Conservation (phyloP, 371 early-diverging fungal species). For the Apophysomyces variabilis region DNA sequence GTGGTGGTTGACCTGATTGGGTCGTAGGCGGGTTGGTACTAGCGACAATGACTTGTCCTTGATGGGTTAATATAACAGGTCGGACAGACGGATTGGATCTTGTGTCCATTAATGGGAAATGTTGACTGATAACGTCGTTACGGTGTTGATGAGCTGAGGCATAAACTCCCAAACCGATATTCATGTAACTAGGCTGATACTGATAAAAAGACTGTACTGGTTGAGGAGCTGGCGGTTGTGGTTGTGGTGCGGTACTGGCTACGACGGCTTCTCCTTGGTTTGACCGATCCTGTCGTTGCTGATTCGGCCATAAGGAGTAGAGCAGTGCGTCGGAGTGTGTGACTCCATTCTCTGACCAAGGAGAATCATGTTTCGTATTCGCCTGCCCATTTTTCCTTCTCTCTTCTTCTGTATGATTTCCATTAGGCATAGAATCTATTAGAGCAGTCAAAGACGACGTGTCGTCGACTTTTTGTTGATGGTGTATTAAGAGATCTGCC, state of each 20-base stretch:
- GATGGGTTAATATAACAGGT: conserved; percentile 15
- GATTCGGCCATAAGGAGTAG: conserved; percentile 30
- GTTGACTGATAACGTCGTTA: conserved; percentile 20
- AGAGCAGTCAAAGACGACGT: not conserved
- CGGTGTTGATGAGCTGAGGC: conserved; percentile 22
- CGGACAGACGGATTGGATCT: not conserved
- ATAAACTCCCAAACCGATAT: conserved; percentile 20
- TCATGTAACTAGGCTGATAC: conserved; percentile 15
- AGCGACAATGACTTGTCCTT: conserved; percentile 16
- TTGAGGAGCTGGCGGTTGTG: conserved; percentile 11
- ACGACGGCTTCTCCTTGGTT: too few relatives aligned
- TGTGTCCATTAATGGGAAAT: conserved; percentile 7
- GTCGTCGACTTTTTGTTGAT: conserved; percentile 7
- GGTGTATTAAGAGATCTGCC: conserved; percentile 2
- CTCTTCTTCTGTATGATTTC: not conserved
- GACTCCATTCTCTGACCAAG: too few relatives aligned
- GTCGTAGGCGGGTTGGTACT: not conserved
- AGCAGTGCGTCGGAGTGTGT: conserved; percentile 20
- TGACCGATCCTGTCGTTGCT: conserved; percentile 15
- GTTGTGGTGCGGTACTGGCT: conserved; percentile 17
- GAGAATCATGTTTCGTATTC: too few relatives aligned
- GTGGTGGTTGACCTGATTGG: not conserved
- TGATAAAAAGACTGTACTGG: conserved; percentile 11
- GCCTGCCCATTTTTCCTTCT: conserved; percentile 15
- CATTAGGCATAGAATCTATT: not conserved